Evolutionary conservation across 345 rosid genomes (phyloP).

Genomic region (Durio zibethinus): DNA sequence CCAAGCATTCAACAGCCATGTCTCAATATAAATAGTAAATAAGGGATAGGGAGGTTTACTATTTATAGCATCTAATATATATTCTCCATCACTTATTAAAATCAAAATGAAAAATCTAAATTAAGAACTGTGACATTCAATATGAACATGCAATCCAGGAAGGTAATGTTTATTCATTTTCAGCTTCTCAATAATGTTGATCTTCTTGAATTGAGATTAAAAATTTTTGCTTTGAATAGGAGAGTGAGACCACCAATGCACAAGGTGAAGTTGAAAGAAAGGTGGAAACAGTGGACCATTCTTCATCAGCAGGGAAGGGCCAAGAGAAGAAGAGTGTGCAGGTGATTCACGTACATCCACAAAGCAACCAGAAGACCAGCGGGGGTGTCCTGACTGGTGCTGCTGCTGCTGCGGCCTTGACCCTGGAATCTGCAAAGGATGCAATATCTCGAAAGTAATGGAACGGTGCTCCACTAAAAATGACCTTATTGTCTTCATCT

Average conservation of each 20-base stretch:
- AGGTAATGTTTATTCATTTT: slow-evolving; percentile 18
- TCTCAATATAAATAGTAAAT: not conserved
- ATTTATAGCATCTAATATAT: not conserved
- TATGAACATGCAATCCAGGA: slow-evolving; percentile 27
- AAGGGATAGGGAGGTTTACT: not conserved
- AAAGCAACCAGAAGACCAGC: slow-evolving; percentile 35
- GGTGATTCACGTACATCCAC: slow-evolving; percentile 45
- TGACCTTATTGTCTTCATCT: not conserved
- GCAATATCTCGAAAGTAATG: slow-evolving; percentile 28
- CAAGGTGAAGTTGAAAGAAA: slow-evolving; percentile 35
- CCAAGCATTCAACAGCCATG: slow-evolving; percentile 11
- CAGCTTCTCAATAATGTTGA: not conserved
- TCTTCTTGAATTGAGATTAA: not conserved
- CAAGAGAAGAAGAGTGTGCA: slow-evolving; percentile 44
- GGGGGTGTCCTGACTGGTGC: slow-evolving; percentile 59
- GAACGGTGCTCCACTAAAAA: not conserved
- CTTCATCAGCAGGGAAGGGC: slow-evolving; percentile 50
- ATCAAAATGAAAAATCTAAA: not conserved
- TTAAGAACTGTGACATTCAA: slow-evolving; percentile 8
- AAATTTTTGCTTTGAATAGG: slow-evolving; percentile 20
- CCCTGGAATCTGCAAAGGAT: slow-evolving; percentile 59
- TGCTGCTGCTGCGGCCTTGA: slow-evolving; percentile 49
- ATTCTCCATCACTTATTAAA: not conserved
- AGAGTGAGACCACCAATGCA: slow-evolving; percentile 18
- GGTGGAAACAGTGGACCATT: slow-evolving; percentile 41